Percentiles rank a stretch among this genome's conserved stretches.
Conservation (phyloP, 805 yeast species). For the Danielozyma ontarioensis region DNA sequence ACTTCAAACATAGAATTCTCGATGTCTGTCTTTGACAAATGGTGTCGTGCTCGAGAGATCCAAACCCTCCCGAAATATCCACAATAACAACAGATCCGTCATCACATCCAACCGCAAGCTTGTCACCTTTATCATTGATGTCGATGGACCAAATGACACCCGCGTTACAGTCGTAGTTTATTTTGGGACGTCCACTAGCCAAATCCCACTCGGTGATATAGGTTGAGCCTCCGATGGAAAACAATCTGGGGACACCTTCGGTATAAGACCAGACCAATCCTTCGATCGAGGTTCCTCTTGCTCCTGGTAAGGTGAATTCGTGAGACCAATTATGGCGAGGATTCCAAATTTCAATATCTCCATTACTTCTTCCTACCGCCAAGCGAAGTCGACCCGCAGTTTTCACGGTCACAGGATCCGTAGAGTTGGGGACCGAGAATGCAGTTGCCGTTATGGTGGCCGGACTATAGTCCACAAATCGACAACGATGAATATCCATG, state of each 20-base stretch:
- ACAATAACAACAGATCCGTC: slow-evolving; percentile 85
- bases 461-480: slow-evolving; percentile 86
- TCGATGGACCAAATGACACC: slow-evolving; percentile 92
- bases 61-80: slow-evolving; percentile 84
- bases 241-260: slow-evolving; percentile 56
- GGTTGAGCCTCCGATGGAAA: slow-evolving; percentile 93
- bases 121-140: slow-evolving; percentile 53
- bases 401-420: slow-evolving; percentile 28
- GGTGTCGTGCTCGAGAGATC: slow-evolving; percentile 67
- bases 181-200: slow-evolving; percentile 61
- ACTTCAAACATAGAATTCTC: slow-evolving; percentile 72
- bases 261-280: slow-evolving; percentile 74
- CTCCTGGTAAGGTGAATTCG: slow-evolving; percentile 69
- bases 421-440: slow-evolving; percentile 59
- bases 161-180: slow-evolving; percentile 82
- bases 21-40: slow-evolving; percentile 81
- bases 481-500: slow-evolving; percentile 83
- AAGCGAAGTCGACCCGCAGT: slow-evolving; percentile 57
- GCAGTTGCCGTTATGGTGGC: slow-evolving; percentile 77
- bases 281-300: slow-evolving; percentile 80
- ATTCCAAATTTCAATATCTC: slow-evolving; percentile 94
- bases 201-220: slow-evolving; percentile 90
- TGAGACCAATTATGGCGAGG: slow-evolving; percentile 79
- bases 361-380: slow-evolving; percentile 91
- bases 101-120: slow-evolving; percentile 88